Percentiles rank a stretch among this genome's conserved stretches.
These are phyloP conservation scores for Boeremia lycopersici DNA, from an alignment of 2,329 filamentous ascomycete species.

Conservation along the genomic window DNA sequence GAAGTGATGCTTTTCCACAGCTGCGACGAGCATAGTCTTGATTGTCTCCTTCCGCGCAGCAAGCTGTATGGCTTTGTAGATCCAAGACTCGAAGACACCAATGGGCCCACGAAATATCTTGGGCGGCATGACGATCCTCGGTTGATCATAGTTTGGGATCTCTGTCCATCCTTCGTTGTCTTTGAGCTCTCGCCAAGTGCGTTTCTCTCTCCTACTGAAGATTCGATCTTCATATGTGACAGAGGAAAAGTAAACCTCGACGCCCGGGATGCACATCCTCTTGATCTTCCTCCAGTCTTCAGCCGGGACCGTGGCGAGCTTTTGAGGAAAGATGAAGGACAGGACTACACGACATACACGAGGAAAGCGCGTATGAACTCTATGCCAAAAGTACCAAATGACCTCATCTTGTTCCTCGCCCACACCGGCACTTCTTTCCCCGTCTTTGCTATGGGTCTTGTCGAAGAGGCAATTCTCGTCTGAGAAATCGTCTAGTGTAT, in stretches of 20 bases:
- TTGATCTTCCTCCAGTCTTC: not conserved
- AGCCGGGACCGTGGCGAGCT: not conserved
- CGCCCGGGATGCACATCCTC: constrained; percentile 7
- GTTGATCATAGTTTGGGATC: constrained; percentile 6
- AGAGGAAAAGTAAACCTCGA: constrained; percentile 8
- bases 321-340: not conserved
- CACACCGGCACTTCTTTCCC: constrained; percentile 10
- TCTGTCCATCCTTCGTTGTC: constrained; percentile 6
- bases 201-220: constrained; percentile 3
- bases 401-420: not conserved
- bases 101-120: constrained; percentile 14
- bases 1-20: constrained; percentile 2
- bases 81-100: constrained; percentile 1
- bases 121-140: constrained; percentile 12
- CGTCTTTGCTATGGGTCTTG: constrained; percentile 3
- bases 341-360: constrained; percentile 1
- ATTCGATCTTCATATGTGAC: not conserved
- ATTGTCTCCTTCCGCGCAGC: not conserved
- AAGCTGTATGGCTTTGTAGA: not conserved
- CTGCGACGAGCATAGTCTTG: constrained; percentile 1
- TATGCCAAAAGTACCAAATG: constrained; percentile 1
- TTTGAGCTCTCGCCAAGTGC: constrained; percentile 11
- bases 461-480: constrained; percentile 9
- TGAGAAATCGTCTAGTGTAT: constrained; percentile 15
- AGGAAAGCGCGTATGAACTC: not conserved